Percentiles rank a stretch among this genome's conserved stretches.
Conservation (phyloP, 31 red algal genomes). For the Odonthalia washingtoniensis region DNA sequence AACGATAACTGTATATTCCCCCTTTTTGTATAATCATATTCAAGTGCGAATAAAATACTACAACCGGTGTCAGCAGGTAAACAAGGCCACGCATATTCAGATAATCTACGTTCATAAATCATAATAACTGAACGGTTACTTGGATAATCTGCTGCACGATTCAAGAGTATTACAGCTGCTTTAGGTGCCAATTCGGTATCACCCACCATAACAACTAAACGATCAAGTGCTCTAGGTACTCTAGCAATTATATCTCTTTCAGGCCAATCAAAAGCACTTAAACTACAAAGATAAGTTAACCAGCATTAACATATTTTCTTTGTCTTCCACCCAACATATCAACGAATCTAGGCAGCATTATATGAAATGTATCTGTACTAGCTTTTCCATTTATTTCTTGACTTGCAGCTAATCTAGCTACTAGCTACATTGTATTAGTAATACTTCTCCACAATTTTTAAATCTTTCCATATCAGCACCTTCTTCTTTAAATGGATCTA, state of each 20-base stretch:
- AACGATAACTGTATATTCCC: too few relatives aligned
- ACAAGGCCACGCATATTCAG: constrained; percentile 53
- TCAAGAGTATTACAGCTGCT: constrained; percentile 80
- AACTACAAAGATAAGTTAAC: constrained; percentile 82
- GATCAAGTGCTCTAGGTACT: constrained; percentile 70
- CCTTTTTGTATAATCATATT: too few relatives aligned
- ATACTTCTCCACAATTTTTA: constrained; percentile 84
- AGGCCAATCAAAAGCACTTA: constrained; percentile 89
- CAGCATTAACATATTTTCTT: constrained; percentile 60
- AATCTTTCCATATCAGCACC: too few relatives aligned
- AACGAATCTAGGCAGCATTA: constrained; percentile 78
- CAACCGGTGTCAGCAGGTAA: constrained; percentile 63
- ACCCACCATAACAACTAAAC: constrained; percentile 64
- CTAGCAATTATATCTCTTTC: constrained; percentile 82
- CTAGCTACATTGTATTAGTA: too few relatives aligned
- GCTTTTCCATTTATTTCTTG: constrained; percentile 85
- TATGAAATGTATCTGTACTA: constrained; percentile 70
- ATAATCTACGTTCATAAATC: constrained; percentile 66
- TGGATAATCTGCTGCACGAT: constrained; percentile 88
- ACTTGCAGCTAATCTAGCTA: constrained; percentile 79
- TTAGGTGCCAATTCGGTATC: constrained; percentile 70
- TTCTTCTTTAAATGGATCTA: constrained; percentile 73
- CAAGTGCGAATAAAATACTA: too few relatives aligned
- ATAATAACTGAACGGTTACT: constrained; percentile 84
- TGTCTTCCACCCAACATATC: constrained; percentile 81